Conservation (phyloP, 2,329 filamentous ascomycete species). For the Paecilomyces variotii region DNA sequence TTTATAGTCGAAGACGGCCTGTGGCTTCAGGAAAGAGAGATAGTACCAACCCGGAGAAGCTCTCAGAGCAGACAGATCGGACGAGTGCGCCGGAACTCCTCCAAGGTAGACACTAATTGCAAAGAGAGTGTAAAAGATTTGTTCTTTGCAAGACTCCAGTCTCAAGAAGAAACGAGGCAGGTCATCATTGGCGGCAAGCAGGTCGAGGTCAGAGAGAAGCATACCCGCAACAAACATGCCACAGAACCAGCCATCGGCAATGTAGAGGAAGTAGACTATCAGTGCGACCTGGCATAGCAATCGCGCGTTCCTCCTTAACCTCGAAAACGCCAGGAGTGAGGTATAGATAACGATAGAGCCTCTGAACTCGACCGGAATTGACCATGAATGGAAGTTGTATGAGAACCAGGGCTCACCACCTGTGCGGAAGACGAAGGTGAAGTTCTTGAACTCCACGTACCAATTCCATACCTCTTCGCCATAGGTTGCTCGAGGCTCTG, state of each 20-base stretch:
- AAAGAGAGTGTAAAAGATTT: slow-evolving; percentile 49
- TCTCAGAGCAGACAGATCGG: slow-evolving; percentile 42
- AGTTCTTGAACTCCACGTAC: slow-evolving; percentile 57
- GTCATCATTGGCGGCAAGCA: slow-evolving; percentile 43
- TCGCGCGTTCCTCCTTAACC: slow-evolving; percentile 47
- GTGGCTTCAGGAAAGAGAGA: slow-evolving; percentile 54
- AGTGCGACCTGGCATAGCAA: slow-evolving; percentile 47
- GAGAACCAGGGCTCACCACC: slow-evolving; percentile 50
- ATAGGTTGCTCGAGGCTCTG: slow-evolving; percentile 34
- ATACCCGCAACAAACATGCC: slow-evolving; percentile 55
- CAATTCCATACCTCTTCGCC: slow-evolving; percentile 45
- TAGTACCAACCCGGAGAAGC: slow-evolving; percentile 54
- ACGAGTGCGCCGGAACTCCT: slow-evolving; percentile 50
- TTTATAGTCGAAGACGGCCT: slow-evolving; percentile 58
- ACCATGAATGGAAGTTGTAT: slow-evolving; percentile 56
- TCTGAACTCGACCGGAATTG: slow-evolving; percentile 55
- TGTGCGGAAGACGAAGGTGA: slow-evolving; percentile 57
- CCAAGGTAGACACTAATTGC: slow-evolving; percentile 48
- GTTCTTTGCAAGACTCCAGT: slow-evolving; percentile 42
- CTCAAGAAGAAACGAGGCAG: slow-evolving; percentile 44
- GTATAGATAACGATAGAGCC: slow-evolving; percentile 59
- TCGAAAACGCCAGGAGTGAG: slow-evolving; percentile 48
- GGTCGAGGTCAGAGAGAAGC: slow-evolving; percentile 54
- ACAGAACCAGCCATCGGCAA: slow-evolving; percentile 57
- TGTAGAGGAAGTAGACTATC: slow-evolving; percentile 59